These are phyloP conservation scores for Pleurotus platypus DNA, from an alignment of 768 basidiomycete species.

Conservation along the genomic window DNA sequence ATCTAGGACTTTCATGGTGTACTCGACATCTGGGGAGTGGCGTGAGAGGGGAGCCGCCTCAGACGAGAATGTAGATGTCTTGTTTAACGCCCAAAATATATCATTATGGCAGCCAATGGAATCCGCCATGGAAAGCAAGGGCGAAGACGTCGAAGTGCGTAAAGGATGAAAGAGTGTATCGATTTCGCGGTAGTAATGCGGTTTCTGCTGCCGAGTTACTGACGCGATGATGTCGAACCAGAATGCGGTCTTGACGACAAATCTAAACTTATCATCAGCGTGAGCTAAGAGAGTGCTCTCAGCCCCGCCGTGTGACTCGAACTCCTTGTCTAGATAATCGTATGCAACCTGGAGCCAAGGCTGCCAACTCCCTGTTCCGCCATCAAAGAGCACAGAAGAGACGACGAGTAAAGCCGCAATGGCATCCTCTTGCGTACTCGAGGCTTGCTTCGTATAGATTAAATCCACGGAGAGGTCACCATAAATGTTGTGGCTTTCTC, in stretches of 20 bases:
- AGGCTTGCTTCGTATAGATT: not conserved
- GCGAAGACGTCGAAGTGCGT: not conserved
- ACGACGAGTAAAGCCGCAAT: slow-evolving; percentile 76
- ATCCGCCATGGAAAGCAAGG: slow-evolving; percentile 59
- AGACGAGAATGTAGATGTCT: not conserved
- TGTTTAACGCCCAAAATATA: slow-evolving; percentile 66
- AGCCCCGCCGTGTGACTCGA: slow-evolving; percentile 38
- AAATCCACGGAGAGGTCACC: not conserved
- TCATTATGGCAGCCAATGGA: slow-evolving; percentile 85
- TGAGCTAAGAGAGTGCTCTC: slow-evolving; percentile 5
- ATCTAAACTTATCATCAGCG: slow-evolving; percentile 45
- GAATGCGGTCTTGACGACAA: slow-evolving; percentile 80
- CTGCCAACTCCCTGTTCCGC: slow-evolving; percentile 69
- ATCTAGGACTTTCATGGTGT: not conserved
- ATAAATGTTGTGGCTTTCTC: not conserved
- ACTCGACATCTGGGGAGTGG: not conserved
- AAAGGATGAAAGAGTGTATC: slow-evolving; percentile 51
- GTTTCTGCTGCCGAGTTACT: slow-evolving; percentile 57
- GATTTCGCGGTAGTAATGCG: slow-evolving; percentile 56
- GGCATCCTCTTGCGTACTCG: slow-evolving; percentile 54
- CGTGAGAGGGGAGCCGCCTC: not conserved
- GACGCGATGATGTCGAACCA: slow-evolving; percentile 88
- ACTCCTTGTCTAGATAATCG: slow-evolving; percentile 46
- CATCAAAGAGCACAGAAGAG: slow-evolving; percentile 74
- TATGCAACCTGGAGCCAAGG: slow-evolving; percentile 62